A percentile compares a stretch with the other conserved stretches of the same genome.
phyloP scores from a whole-genome alignment of 192 early-diverging fungal species.

The Umbelopsis ramanniana region DNA sequence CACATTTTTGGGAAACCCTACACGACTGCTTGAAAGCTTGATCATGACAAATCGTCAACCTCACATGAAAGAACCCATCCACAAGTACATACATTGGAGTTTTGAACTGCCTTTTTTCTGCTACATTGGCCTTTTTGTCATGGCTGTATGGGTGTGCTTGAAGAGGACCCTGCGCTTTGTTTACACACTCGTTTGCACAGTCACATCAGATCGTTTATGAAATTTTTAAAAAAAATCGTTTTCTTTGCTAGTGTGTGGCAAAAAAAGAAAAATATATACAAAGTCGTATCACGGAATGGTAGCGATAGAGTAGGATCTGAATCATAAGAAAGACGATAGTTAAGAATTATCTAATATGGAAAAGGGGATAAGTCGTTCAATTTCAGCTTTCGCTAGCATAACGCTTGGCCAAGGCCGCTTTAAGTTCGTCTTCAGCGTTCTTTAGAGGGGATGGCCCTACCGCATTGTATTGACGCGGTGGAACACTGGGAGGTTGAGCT shows the following conservation, averaged over 20 bases:
- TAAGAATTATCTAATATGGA: not conserved
- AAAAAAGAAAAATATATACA: constrained; percentile 6
- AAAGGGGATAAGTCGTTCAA: not conserved
- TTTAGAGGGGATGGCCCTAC: not conserved
- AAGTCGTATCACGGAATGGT: no score
- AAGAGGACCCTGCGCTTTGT: no score
- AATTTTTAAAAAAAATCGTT: no score
- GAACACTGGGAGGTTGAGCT: not conserved
- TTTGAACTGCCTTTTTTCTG: not conserved
- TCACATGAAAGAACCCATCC: not conserved
- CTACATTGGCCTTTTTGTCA: no score
- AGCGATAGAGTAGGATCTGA: not conserved
- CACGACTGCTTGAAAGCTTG: not conserved
- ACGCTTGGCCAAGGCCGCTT: not conserved
- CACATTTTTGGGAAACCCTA: not conserved
- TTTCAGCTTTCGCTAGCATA: constrained; percentile 14
- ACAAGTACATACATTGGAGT: not conserved
- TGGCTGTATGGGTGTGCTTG: no score
- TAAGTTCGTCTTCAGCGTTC: constrained; percentile 4
- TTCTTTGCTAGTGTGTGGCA: no score
- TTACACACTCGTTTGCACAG: no score
- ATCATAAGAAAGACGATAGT: not conserved
- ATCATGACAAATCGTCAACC: not conserved
- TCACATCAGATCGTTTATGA: no score
- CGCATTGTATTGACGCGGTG: not conserved